Evolutionary conservation across 1,139 yeast genomes (phyloP).

Genomic region (Yarrowia galli): DNA sequence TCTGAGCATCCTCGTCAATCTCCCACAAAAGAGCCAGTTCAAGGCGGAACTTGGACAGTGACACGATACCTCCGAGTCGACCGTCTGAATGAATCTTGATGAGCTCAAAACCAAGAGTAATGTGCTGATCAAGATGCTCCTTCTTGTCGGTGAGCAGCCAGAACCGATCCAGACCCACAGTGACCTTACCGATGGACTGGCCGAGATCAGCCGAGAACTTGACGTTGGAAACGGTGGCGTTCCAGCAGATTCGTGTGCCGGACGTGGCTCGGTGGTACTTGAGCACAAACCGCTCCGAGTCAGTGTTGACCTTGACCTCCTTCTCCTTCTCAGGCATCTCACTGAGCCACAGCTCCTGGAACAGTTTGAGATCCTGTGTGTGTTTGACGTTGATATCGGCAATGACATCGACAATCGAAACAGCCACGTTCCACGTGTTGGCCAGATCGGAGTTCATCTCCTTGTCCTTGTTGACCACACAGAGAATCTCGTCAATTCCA

Average conservation of each 20-base stretch:
- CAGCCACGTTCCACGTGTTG: constrained; percentile 55
- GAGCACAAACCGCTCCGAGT: constrained; percentile 52
- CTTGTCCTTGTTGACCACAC: constrained; percentile 50
- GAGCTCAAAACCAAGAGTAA: constrained; percentile 65
- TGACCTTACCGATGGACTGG: constrained; percentile 75
- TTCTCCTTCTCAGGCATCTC: constrained; percentile 16
- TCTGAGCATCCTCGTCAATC: constrained; percentile 50
- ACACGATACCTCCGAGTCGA: constrained; percentile 75
- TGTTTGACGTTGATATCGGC: constrained; percentile 81
- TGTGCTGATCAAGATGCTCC: constrained; percentile 73
- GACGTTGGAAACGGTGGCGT: constrained; percentile 62
- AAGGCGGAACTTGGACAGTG: constrained; percentile 59
- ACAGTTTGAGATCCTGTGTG: constrained; percentile 81
- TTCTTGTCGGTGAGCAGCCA: constrained; percentile 78
- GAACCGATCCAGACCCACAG: constrained; percentile 61
- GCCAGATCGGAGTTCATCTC: constrained; percentile 42
- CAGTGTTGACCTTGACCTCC: not conserved
- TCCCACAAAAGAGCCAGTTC: constrained; percentile 78
- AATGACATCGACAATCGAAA: constrained; percentile 62
- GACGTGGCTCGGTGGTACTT: constrained; percentile 67
- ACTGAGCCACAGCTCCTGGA: constrained; percentile 77
- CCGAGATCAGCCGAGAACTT: constrained; percentile 76
- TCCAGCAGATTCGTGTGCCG: constrained; percentile 79
- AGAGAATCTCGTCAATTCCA: constrained; percentile 59
- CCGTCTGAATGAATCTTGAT: constrained; percentile 70